phyloP scores from a whole-genome alignment of 2,329 filamentous ascomycete species.

The Chalaropsis thielavioides region DNA sequence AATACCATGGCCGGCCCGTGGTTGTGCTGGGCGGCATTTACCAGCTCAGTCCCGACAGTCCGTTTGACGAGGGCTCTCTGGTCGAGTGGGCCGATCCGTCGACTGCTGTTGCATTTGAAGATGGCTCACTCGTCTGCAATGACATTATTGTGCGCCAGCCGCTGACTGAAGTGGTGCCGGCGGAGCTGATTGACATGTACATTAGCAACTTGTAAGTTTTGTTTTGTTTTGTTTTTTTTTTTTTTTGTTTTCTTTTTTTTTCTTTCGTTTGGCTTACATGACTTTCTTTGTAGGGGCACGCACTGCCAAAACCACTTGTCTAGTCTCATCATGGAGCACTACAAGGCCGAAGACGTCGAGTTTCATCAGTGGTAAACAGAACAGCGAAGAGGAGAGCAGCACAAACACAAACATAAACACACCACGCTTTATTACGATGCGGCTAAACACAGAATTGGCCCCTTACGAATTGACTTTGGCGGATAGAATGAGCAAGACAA shows the following conservation, averaged over 20 bases:
- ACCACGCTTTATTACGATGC: no score
- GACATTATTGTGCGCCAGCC: constrained; percentile 61
- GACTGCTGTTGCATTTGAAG: constrained; percentile 60
- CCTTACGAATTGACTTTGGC: no score
- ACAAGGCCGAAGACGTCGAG: constrained; percentile 57
- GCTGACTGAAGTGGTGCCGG: constrained; percentile 67
- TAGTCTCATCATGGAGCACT: constrained; percentile 59
- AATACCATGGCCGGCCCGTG: constrained; percentile 67
- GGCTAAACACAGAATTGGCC: no score
- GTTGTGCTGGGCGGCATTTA: constrained; percentile 85
- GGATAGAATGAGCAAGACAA: no score
- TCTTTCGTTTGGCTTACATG: no score
- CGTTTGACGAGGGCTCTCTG: constrained; percentile 65
- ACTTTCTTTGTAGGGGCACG: constrained; percentile 35
- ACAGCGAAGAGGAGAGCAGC: background rate
- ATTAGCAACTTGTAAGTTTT: constrained; percentile 58
- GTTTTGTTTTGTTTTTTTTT: constrained; percentile 6
- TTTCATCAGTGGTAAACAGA: constrained; percentile 32
- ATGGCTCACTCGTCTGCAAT: constrained; percentile 64
- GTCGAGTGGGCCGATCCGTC: constrained; percentile 79
- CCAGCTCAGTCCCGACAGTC: constrained; percentile 81
- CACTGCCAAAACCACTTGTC: constrained; percentile 60
- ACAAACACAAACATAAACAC: background rate
- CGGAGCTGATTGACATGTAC: constrained; percentile 63
- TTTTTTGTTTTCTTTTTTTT: constrained; percentile 6